Base-by-base conservation (phyloP, 371 early-diverging fungal species). In the Basidiobolus meristosporus region DNA sequence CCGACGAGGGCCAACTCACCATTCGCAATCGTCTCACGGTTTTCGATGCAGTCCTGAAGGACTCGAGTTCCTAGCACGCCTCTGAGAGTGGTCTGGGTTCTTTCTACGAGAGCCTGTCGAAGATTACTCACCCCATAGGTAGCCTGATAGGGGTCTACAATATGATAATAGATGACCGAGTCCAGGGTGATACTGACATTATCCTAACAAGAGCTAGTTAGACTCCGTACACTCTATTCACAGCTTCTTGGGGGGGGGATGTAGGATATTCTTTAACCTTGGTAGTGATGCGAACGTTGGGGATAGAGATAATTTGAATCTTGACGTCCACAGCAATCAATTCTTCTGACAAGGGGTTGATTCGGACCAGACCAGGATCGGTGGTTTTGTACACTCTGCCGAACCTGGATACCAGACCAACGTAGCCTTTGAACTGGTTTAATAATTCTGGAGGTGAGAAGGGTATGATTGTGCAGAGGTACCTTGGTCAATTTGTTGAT, bases 381-480 rank as follows among this genome's bases (percentile, higher is more conserved):
- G 81, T 82, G n/a, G 71, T 73, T 53, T 77, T 78, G 64, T 82
- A 83, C 52, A 70, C 88, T 30, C 77, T 69, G 9, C 90, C 90
- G 52, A 84, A 90, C 5, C 75, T 63, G 23, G 71, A 61, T 3
- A 90, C 59, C 2, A 90, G 50, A 3, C 81, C 90, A 23, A 90
- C 80, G 30, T 48, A 52, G 17, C 81, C 81, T 53, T n/a, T n/a
- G n/a, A n/a, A n/a, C n/a, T n/a, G n/a, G n/a, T n/a, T n/a, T n/a
- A n/a, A 52, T 45, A 1, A 46, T 52, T 35, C 47, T 31, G 0
- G 48, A 34, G 47, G 48, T 29, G 3, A 18, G 7, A 26, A 1
- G 20, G 37, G 20, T 31, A 6, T 37, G 16, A 12, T 18, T 0
- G 28, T 0, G 36, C 12, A n/a, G 11, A 31, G 23, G 16, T 21